Conservation (phyloP, 176 grass and related monocot genomes). For the Hyparrhenia diplandra region DNA sequence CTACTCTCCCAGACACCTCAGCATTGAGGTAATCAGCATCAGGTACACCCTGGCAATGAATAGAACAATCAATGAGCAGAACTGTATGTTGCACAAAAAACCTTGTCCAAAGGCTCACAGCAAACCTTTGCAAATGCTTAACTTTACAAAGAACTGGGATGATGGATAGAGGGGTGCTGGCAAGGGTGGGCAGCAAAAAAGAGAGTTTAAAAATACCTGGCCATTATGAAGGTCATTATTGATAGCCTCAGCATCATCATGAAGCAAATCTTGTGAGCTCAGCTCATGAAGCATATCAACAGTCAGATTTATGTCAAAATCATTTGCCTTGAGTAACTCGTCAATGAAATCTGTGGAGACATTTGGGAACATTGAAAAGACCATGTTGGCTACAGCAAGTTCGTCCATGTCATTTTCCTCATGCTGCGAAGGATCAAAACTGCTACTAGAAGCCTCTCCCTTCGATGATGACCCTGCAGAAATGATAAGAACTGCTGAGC, state of each 20-base stretch:
- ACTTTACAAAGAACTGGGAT: neutral
- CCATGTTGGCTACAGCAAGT: slow-evolving; percentile 7
- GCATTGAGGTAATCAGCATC: neutral
- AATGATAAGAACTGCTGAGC: neutral
- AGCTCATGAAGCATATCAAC: slow-evolving; percentile 30
- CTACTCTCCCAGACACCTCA: slow-evolving; percentile 3
- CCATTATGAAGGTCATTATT: neutral
- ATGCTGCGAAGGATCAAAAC: neutral
- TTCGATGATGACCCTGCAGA: slow-evolving; percentile 24
- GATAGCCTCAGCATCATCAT: slow-evolving; percentile 11
- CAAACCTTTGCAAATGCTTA: neutral
- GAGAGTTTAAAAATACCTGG: neutral
- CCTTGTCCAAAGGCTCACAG: neutral
- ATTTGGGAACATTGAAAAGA: slow-evolving; percentile 24
- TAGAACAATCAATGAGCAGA: neutral
- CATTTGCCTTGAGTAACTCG: slow-evolving; percentile 28
- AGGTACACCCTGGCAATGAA: slow-evolving; percentile 10
- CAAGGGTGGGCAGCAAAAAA: neutral
- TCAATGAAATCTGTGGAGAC: slow-evolving; percentile 34
- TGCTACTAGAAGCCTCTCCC: neutral
- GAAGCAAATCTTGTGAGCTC: slow-evolving; percentile 15
- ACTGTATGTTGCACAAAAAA: neutral
- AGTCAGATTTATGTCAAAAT: slow-evolving; percentile 32
- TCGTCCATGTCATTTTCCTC: slow-evolving; percentile 32
- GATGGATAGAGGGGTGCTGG: neutral